Base-by-base conservation (phyloP, 2,329 filamentous ascomycete species). In the Penicillium sp. region DNA sequence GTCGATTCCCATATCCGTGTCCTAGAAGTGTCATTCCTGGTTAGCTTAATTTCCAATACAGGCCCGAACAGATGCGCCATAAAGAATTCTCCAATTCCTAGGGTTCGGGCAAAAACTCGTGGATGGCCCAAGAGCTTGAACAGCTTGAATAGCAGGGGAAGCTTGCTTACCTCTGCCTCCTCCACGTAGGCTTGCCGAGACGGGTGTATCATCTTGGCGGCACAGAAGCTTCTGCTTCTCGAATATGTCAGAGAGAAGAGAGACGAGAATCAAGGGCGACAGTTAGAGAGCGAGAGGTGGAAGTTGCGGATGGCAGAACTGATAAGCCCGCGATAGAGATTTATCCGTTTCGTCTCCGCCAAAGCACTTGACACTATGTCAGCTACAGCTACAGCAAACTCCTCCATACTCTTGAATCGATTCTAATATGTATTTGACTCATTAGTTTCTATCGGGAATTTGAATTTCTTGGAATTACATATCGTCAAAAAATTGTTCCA, bases 151-250 rank as follows among this genome's bases (percentile, higher is more conserved):
- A 39, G 6, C n/a, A 16, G 16, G 33, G 23, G 48, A 9, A 50
- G 29, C 9, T 39, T 50, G 69, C 84, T 80, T 83, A 90, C 88
- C 80, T 88, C 84, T 53, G 82, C 77, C 71, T 97, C 93, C 82
- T 98, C 93, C 63, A 98, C 92, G 76, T 96, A 97, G 43, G 93
- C 93, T 77, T 93, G 89, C 64, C 95, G 86, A 74, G 93, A 87
- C 57, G 93, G 93, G 80, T 97, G 93, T 80, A 96, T 83, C 73
- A 78, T 83, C 72, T 70, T 77, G 67, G 61, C 57, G 54, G 50
- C 14, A 25, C 37, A 52, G 57, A 64, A 61, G 58, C 56, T 39
- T 39, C 2, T 26, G 59, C 59, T 61, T 65, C 42, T 50, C 11
- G 14, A n/a, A 42, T 16, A 26, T n/a, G 31, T 35, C 11, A 43